phyloP scores from a whole-genome alignment of 2,329 filamentous ascomycete species.

The Aspergillus caelatus region DNA sequence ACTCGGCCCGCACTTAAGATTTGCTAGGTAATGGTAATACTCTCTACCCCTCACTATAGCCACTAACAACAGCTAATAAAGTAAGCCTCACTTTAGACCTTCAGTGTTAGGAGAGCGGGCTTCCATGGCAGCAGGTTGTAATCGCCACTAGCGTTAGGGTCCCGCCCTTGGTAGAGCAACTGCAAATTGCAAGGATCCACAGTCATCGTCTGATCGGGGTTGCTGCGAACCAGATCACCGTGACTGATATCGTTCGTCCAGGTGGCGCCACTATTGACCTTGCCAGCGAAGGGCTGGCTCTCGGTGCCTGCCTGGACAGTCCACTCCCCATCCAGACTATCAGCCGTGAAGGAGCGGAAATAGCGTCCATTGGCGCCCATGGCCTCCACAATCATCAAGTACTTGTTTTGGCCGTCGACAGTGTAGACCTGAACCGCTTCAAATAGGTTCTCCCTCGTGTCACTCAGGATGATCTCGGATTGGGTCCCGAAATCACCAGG shows the following conservation, averaged over 20 bases:
- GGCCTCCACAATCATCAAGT: constrained; percentile 70
- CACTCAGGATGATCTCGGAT: constrained; percentile 55
- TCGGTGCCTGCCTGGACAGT: constrained; percentile 60
- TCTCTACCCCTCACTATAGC: background rate
- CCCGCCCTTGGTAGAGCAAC: constrained; percentile 64
- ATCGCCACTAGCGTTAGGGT: constrained; percentile 45
- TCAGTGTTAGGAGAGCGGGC: constrained; percentile 58
- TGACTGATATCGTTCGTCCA: constrained; percentile 72
- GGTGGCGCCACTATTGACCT: constrained; percentile 64
- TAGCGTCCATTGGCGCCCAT: constrained; percentile 61
- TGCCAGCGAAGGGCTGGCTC: constrained; percentile 65
- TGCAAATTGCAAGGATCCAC: constrained; percentile 67
- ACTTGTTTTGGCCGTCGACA: constrained; percentile 56
- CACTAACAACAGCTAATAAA: background rate
- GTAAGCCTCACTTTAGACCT: background rate
- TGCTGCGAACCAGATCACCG: constrained; percentile 62
- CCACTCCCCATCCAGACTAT: constrained; percentile 60
- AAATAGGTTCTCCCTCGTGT: constrained; percentile 61
- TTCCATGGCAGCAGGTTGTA: constrained; percentile 59
- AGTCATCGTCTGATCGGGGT: constrained; percentile 64
- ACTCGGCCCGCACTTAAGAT: background rate
- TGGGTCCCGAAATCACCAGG: constrained; percentile 61
- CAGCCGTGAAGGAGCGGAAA: constrained; percentile 69
- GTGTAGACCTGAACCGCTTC: constrained; percentile 70
- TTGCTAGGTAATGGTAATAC: background rate